Percentiles rank a stretch among this genome's conserved stretches.
These are phyloP conservation scores for Trichoderma koningiopsis DNA, from an alignment of 2,329 filamentous ascomycete species.

Conservation along the genomic window DNA sequence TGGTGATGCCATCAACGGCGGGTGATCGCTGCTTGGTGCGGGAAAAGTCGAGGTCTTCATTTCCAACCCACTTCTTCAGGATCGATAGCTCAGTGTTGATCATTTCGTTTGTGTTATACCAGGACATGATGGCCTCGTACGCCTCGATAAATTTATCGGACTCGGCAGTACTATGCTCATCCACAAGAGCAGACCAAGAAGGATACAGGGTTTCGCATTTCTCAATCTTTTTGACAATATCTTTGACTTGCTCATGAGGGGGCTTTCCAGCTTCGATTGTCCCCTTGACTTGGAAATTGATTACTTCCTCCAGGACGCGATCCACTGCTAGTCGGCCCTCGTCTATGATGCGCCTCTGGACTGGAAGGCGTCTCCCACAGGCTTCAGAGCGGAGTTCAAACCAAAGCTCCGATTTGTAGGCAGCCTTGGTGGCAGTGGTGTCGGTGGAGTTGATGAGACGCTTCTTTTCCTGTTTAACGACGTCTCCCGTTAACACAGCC, in stretches of 20 bases:
- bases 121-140: constrained; percentile 86
- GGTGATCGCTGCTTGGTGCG: constrained; percentile 71
- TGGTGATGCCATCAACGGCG: constrained; percentile 65
- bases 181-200: constrained; percentile 72
- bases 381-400: constrained; percentile 80
- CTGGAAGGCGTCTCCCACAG: constrained; percentile 79
- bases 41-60: constrained; percentile 89
- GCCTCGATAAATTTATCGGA: constrained; percentile 79
- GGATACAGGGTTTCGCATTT: constrained; percentile 85
- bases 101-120: constrained; percentile 95
- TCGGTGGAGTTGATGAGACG: constrained; percentile 78
- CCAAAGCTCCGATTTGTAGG: constrained; percentile 82
- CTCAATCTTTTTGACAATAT: constrained; percentile 88
- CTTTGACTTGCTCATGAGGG: constrained; percentile 83
- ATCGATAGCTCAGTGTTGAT: constrained; percentile 95
- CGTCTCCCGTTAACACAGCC: constrained; percentile 92
- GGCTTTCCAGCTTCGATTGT: constrained; percentile 89
- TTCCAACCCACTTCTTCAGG: constrained; percentile 94
- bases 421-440: constrained; percentile 58
- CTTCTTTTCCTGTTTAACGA: constrained; percentile 97
- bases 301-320: constrained; percentile 79
- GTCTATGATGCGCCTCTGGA: constrained; percentile 86
- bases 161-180: constrained; percentile 73
- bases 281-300: constrained; percentile 91
- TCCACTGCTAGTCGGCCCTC: constrained; percentile 76